These are phyloP conservation scores for Fraxinus sp. DNA, from an alignment of 305 asterid species.

Conservation along the genomic window DNA sequence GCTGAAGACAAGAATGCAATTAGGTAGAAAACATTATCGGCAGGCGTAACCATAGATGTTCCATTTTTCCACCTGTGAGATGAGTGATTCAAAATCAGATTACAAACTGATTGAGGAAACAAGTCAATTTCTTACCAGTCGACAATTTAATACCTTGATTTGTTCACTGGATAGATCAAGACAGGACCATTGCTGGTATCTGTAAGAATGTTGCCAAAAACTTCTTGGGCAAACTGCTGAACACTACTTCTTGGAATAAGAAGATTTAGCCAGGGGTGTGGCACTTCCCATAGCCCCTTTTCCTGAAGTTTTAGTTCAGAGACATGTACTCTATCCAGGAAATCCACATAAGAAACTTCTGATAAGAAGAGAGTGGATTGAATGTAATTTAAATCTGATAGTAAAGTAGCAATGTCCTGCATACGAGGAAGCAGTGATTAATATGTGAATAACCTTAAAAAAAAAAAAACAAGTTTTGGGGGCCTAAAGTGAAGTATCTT, in stretches of 20 bases:
- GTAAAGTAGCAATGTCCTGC: constrained; percentile 56
- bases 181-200: constrained; percentile 88
- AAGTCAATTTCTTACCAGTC: not conserved
- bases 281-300: constrained; percentile 85
- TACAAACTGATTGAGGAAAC: not conserved
- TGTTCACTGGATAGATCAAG: constrained; percentile 82
- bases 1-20: constrained; percentile 79
- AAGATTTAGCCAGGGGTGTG: constrained; percentile 95
- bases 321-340: constrained; percentile 74
- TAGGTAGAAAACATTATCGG: constrained; percentile 72
- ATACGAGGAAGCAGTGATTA: not conserved
- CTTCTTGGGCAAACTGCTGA: constrained; percentile 59
- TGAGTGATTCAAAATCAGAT: not conserved
- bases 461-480: not conserved
- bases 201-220: constrained; percentile 66
- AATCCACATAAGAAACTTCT: constrained; percentile 72
- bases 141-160: constrained; percentile 57
- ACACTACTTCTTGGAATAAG: constrained; percentile 72
- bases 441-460: not conserved
- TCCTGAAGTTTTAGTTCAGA: constrained; percentile 63
- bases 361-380: constrained; percentile 63
- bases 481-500: not conserved
- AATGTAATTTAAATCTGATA: constrained; percentile 62
- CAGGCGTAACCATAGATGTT: constrained; percentile 76
- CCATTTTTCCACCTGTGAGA: constrained; percentile 66